Conservation (phyloP, 805 yeast species). For the Pichia thaimueangensis region DNA sequence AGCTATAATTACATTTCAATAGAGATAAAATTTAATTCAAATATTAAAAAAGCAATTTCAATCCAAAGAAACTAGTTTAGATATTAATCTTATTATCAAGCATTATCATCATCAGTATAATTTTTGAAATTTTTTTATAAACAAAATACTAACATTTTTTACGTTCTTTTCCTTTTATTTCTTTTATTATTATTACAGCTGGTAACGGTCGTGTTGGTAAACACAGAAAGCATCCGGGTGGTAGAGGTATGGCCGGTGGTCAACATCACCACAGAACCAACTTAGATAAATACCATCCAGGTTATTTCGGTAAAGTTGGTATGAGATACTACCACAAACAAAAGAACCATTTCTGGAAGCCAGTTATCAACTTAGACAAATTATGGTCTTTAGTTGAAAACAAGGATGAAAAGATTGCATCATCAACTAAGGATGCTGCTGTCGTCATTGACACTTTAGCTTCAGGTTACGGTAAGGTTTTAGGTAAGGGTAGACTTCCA, state of each 20-base stretch:
- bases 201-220: slow-evolving; percentile 99
- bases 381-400: slow-evolving; percentile 95
- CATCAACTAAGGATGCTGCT: slow-evolving; percentile 83
- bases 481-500: slow-evolving; percentile 99
- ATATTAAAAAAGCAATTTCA: no score
- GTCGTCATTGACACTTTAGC: slow-evolving; percentile 99
- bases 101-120: no score
- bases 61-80: no score
- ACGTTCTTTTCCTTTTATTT: neutral
- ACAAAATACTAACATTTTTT: slow-evolving; percentile 16
- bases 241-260: slow-evolving; percentile 99
- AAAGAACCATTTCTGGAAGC: slow-evolving; percentile 93
- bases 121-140: no score
- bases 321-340: slow-evolving; percentile 99
- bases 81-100: no score
- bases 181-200: slow-evolving; percentile 48
- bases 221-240: slow-evolving; percentile 99
- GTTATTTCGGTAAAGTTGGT: slow-evolving; percentile 99
- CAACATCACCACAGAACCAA: slow-evolving; percentile 99
- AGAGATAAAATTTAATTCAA: no score
- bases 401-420: slow-evolving; percentile 88
- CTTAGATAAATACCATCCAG: slow-evolving; percentile 99
- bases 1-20: no score
- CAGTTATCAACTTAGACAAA: slow-evolving; percentile 96
- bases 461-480: slow-evolving; percentile 99